Evolutionary conservation across 2,329 filamentous ascomycete species (phyloP).

Genomic region (Neospermospora avenae): DNA sequence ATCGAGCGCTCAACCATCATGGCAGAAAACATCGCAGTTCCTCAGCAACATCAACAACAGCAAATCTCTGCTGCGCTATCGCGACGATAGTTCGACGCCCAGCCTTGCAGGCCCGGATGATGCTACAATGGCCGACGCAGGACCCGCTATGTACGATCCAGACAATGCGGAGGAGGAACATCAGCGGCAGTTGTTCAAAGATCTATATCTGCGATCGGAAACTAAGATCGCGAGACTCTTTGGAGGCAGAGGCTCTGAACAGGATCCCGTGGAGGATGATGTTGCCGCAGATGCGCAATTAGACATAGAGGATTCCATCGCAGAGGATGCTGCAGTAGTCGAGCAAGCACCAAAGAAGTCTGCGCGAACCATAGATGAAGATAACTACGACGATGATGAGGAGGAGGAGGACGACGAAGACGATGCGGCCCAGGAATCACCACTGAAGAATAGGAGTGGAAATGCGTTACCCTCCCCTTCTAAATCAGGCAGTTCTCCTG

Average conservation of each 20-base stretch:
- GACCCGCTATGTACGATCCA: conserved; percentile 45
- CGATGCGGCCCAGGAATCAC: conserved; percentile 50
- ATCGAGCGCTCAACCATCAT: conserved; percentile 20
- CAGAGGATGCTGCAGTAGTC: conserved; percentile 44
- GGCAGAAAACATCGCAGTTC: conserved; percentile 60
- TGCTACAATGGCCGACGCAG: conserved; percentile 45
- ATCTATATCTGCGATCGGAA: conserved; percentile 75
- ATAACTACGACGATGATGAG: conserved; percentile 85
- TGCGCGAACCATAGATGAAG: conserved; percentile 75
- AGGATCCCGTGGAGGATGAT: conserved; percentile 28
- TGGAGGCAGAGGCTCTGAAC: conserved; percentile 39
- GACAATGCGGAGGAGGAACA: conserved; percentile 65
- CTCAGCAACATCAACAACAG: conserved; percentile 49
- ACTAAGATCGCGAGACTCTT: conserved; percentile 76
- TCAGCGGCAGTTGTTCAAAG: conserved; percentile 68
- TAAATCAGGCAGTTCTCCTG: conserved; percentile 66
- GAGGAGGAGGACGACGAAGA: conserved; percentile 69
- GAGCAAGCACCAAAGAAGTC: conserved; percentile 62
- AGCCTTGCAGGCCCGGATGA: conserved; percentile 29
- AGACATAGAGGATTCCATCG: conserved; percentile 50
- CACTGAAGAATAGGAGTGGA: conserved; percentile 48
- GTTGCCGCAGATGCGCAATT: conserved; percentile 34
- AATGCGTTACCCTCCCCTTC: conserved; percentile 61
- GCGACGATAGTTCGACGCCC: conserved; percentile 52
- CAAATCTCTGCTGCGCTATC: conserved; percentile 49